Percentiles rank a stretch among this genome's conserved stretches.
These are phyloP conservation scores for Diaporthe sp. DNA, from an alignment of 2,329 filamentous ascomycete genomes.

Conservation along the genomic window DNA sequence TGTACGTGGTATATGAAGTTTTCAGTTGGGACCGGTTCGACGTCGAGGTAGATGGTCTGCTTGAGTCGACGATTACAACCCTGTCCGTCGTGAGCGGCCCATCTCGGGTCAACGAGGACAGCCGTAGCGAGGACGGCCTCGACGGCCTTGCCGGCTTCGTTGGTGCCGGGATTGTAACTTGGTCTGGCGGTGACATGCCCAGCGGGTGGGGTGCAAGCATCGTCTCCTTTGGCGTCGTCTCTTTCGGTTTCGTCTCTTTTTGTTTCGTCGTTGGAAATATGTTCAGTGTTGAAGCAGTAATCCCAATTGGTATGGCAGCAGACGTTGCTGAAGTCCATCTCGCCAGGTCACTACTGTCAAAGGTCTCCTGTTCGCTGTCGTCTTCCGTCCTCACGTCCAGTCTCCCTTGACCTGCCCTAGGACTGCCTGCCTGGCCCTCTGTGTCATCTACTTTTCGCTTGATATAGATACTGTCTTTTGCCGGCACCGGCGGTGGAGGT, in stretches of 20 bases:
- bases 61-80: conserved; percentile 40
- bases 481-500: conserved; percentile 29
- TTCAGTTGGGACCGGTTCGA: conserved; percentile 32
- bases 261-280: neutral
- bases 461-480: conserved; percentile 26
- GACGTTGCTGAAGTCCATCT: conserved; percentile 17
- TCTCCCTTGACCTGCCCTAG: neutral
- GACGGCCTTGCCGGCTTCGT: conserved; percentile 21
- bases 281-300: neutral
- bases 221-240: neutral
- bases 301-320: conserved; percentile 1
- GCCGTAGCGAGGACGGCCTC: conserved; percentile 24
- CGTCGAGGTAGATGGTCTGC: conserved; percentile 38
- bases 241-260: neutral
- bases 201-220: conserved; percentile 10
- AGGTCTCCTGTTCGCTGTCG: neutral
- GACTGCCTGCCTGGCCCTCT: neutral
- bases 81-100: conserved; percentile 16
- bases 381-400: neutral
- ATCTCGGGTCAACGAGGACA: conserved; percentile 22
- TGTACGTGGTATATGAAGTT: conserved; percentile 36
- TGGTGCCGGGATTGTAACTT: neutral
- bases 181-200: conserved; percentile 28
- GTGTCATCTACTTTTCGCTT: neutral
- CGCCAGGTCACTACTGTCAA: neutral